Conservation (phyloP, 2,329 filamentous ascomycete species). For the Hypoxylon sp. region DNA sequence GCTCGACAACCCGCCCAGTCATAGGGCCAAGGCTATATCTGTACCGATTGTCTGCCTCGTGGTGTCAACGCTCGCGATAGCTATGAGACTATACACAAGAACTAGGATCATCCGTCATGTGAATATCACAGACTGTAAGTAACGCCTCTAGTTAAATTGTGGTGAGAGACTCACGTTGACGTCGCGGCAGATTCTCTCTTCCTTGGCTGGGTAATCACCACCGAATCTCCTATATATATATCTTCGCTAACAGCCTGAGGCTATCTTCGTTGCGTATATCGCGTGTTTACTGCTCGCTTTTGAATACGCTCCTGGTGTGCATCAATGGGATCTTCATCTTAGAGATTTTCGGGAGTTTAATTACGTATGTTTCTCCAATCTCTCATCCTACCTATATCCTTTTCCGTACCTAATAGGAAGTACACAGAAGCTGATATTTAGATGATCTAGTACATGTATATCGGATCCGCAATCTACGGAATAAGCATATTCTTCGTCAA, state of each 20-base stretch:
- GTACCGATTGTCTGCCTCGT: not conserved
- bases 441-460: slow-evolving; percentile 1
- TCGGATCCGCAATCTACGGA: not conserved
- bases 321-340: not conserved
- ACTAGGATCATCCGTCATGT: not conserved
- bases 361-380: not conserved
- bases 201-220: not conserved
- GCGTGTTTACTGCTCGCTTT: not conserved
- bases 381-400: not conserved
- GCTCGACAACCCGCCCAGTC: not conserved
- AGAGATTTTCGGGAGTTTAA: not conserved
- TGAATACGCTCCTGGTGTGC: not conserved
- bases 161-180: not conserved
- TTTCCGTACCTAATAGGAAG: not conserved
- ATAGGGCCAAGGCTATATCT: not conserved
- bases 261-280: not conserved
- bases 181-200: not conserved
- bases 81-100: not conserved
- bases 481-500: not conserved
- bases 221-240: not conserved
- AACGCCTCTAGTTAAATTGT: not conserved
- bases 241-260: not conserved
- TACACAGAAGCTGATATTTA: not conserved
- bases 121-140: slow-evolving; percentile 2
- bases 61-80: not conserved